Conservation (phyloP, 208 protist species). For the Borovskyia barvae region DNA sequence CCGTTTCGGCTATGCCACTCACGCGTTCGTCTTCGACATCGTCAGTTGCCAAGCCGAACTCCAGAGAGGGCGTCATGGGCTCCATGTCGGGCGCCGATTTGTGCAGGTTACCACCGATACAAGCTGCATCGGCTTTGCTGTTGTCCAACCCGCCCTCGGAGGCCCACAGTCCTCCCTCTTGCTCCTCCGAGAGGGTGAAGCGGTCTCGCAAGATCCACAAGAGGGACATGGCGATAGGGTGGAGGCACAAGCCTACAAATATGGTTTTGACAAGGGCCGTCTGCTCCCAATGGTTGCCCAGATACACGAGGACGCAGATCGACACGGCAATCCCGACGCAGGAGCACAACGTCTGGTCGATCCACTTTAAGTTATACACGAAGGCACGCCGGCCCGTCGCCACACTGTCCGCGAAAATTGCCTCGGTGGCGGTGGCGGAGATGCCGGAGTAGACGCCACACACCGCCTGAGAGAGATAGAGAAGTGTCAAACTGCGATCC, state of each 20-base stretch:
- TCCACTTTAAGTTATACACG: constrained; percentile 76
- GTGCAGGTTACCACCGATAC: too few species aligned
- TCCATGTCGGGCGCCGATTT: too few species aligned
- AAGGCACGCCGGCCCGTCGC: constrained; percentile 31
- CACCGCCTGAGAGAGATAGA: constrained; percentile 27
- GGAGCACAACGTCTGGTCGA: constrained; percentile 41
- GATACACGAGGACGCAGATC: constrained; percentile 34
- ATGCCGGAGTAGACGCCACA: constrained; percentile 43
- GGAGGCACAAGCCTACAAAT: constrained; percentile 20
- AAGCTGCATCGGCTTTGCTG: too few species aligned
- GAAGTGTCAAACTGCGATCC: background rate
- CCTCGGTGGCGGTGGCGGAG: constrained; percentile 34
- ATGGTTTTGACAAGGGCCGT: constrained; percentile 29
- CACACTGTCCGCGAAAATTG: constrained; percentile 54
- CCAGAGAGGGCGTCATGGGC: too few species aligned
- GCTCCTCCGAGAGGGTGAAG: constrained; percentile 15
- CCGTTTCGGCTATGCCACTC: background rate
- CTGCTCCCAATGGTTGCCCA: constrained; percentile 48
- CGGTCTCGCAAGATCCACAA: constrained; percentile 24
- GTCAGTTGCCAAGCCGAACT: too few species aligned
- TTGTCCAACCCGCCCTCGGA: too few species aligned
- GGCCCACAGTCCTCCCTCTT: constrained; percentile 4
- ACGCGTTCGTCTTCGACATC: background rate
- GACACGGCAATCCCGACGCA: constrained; percentile 36
- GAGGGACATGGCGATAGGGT: constrained; percentile 17